A percentile compares a stretch with the other conserved stretches of the same genome.
These are phyloP conservation scores for Arxiozyma telluris DNA, from an alignment of 1,139 yeast genomes.

Conservation along the genomic window DNA sequence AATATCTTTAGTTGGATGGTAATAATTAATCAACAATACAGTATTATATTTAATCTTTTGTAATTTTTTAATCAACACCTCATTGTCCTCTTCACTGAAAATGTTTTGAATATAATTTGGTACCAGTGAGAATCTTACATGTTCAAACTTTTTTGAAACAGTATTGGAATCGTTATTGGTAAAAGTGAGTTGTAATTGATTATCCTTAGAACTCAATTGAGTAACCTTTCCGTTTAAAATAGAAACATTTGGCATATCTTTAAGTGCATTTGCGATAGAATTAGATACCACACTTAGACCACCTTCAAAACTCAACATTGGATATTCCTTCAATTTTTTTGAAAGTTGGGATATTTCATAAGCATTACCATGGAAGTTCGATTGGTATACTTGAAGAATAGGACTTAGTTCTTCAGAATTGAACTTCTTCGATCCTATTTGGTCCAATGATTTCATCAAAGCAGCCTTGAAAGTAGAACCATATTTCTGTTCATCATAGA, in stretches of 20 bases:
- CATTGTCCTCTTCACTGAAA: conserved; percentile 8
- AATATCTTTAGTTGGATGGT: conserved; percentile 38
- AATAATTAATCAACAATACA: conserved; percentile 54
- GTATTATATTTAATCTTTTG: conserved; percentile 40
- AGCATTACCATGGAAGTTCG: conserved; percentile 31
- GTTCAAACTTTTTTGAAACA: conserved; percentile 34
- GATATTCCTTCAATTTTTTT: conserved; percentile 36
- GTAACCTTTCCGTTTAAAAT: conserved; percentile 29
- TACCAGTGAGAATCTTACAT: conserved; percentile 50
- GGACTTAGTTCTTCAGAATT: conserved; percentile 10
- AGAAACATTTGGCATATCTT: conserved; percentile 35
- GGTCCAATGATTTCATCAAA: conserved; percentile 14
- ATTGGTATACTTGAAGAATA: conserved; percentile 12
- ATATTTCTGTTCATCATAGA: conserved; percentile 46
- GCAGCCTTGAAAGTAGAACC: conserved; percentile 49
- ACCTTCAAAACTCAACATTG: conserved; percentile 43
- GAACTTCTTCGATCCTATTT: conserved; percentile 3
- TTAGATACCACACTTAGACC: conserved; percentile 50
- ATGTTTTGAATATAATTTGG: conserved; percentile 30
- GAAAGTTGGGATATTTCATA: conserved; percentile 35
- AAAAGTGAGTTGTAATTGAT: conserved; percentile 12
- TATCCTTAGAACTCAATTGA: conserved; percentile 7
- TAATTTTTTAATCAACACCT: conserved; percentile 23
- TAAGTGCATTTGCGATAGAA: conserved; percentile 34
- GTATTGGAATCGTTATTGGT: conserved; percentile 6